phyloP scores from a whole-genome alignment of 345 rosid genomes.

The Psidium friedrichsthalianum region DNA sequence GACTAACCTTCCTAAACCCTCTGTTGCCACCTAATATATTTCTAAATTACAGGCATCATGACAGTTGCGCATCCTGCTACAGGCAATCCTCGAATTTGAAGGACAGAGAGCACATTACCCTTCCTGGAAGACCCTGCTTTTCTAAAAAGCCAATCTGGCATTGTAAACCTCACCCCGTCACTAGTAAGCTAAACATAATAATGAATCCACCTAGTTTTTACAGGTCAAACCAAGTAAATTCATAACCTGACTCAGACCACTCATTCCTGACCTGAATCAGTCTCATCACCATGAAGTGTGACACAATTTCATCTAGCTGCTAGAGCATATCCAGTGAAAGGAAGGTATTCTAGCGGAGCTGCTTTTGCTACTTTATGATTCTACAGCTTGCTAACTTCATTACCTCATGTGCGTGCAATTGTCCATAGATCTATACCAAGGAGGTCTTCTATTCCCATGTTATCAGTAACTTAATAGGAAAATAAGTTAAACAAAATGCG shows the following conservation, averaged over 20 bases:
- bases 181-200: rapidly evolving
- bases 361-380: not conserved
- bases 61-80: not conserved
- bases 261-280: not conserved
- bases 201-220: not conserved
- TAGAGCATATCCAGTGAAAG: not conserved
- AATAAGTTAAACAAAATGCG: not conserved
- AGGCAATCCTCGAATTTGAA: not conserved
- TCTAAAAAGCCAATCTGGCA: not conserved
- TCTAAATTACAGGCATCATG: not conserved
- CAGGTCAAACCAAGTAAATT: not conserved
- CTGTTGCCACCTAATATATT: not conserved
- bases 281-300: not conserved
- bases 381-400: not conserved
- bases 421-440: not conserved
- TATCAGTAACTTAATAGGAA: not conserved
- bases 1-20: not conserved
- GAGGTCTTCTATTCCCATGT: not conserved
- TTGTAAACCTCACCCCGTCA: not conserved
- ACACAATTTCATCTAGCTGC: not conserved
- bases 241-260: not conserved
- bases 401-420: not conserved
- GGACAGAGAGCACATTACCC: not conserved
- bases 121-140: not conserved
- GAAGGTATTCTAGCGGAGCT: not conserved